Base-by-base conservation (phyloP, 2,329 filamentous ascomycete genomes). In the Lachnellula hyalina region DNA sequence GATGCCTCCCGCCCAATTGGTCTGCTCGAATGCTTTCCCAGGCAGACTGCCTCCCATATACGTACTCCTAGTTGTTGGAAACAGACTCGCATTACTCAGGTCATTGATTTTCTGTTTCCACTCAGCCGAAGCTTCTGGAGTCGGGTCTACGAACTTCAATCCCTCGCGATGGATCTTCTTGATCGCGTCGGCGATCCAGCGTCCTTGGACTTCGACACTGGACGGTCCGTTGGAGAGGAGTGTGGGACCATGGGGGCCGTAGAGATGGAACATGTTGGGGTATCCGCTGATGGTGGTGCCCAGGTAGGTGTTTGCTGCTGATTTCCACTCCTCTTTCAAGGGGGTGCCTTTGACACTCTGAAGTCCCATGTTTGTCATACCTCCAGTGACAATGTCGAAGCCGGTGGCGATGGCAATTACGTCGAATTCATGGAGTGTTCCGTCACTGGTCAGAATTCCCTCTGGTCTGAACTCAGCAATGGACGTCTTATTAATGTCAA, bases 181-280 rank as follows among this genome's bases (percentile, higher is more conserved):
- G 54, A 75, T 69, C 15, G 59, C 54, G 4, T 64, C 60, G 25
- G 68, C 54, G 35, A 75, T 68, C 68, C 70, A 75, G 42, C 71
- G 57, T 1, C 70, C 70, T 55, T 75, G 72, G n/a, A 71, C 28
- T 61, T 75, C 69, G 6, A 70, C 69, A 47, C 68, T 72, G 0
- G 69, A 70, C 3, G 73, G 73, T 1, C 70, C 72, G 49, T 74
- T 74, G 59, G 38, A 23, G 11, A 25, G 25, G 15, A 36, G 23
- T 1, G 63, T 19, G 41, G 49, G 44, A 46, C 52, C 69, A 36
- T 76, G 73, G 1, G 73, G 73, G 0, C 73, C 73, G 52, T 72
- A 74, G 7, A 67, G 64, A 54, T 75, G 74, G 68, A 79, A 77
- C 67, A 79, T 70, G 50, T 80, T 80, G 0, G 76, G 75, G 58